Percentiles rank a stretch among this genome's conserved stretches.
These are phyloP conservation scores for Rhododendron ovatum DNA, from an alignment of 148 eudicot species.

Conservation along the genomic window DNA sequence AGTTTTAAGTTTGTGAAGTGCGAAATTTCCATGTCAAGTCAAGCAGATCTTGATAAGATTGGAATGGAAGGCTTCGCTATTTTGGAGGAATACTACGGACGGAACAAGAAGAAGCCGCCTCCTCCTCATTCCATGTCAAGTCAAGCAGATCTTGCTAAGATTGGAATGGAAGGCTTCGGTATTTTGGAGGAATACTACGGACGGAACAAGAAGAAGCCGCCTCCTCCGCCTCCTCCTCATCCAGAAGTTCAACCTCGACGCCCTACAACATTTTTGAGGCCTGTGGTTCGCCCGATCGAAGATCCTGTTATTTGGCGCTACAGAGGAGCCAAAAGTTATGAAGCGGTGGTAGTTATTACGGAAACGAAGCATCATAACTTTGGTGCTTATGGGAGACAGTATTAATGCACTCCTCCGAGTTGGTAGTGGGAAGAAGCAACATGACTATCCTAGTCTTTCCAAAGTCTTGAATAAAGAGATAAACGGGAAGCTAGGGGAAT, in stretches of 20 bases:
- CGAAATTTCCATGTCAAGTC: slow-evolving; percentile 3
- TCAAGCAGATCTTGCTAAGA: slow-evolving; percentile 8
- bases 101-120: neutral
- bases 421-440: neutral
- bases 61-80: slow-evolving; percentile 11
- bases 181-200: slow-evolving; percentile 1
- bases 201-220: neutral
- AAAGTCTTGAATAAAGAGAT: neutral
- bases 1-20: neutral
- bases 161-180: slow-evolving; percentile 12
- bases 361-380: neutral
- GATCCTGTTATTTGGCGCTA: neutral
- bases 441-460: neutral
- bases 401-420: neutral
- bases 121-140: neutral
- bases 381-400: neutral
- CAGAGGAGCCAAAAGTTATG: neutral
- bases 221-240: neutral
- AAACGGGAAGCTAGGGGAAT: neutral
- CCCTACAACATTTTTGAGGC: neutral
- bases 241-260: neutral
- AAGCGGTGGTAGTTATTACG: neutral
- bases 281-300: neutral
- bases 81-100: neutral
- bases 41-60: slow-evolving; percentile 8